These are phyloP conservation scores for Backusella tuberculispora DNA, from an alignment of 192 early-diverging fungal species.

Conservation along the genomic window DNA sequence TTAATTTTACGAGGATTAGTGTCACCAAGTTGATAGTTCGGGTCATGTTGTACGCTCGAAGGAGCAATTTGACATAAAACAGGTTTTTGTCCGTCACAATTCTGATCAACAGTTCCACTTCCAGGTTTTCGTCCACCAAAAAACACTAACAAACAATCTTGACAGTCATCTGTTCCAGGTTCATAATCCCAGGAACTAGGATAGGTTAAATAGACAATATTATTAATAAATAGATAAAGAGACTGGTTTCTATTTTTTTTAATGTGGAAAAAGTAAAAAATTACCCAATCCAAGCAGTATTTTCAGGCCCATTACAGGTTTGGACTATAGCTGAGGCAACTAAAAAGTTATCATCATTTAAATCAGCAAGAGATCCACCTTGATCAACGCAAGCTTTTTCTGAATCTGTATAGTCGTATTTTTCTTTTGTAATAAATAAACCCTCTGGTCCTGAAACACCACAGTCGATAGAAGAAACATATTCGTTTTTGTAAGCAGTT, in stretches of 20 bases:
- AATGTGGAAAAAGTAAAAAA: background rate
- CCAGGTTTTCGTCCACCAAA: background rate
- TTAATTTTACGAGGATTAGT: background rate
- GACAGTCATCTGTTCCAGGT: background rate
- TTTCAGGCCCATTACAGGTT: background rate
- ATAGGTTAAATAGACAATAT: background rate
- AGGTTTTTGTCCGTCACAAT: background rate
- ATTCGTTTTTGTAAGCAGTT: background rate
- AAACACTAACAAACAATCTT: background rate
- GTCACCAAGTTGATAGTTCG: background rate
- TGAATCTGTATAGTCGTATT: background rate
- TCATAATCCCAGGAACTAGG: slow-evolving; percentile 17
- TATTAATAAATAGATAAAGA: background rate
- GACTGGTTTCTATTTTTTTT: background rate
- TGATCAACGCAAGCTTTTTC: background rate
- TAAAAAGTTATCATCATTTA: background rate
- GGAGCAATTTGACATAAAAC: background rate
- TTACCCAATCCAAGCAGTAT: slow-evolving; percentile 10
- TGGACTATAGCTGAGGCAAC: background rate
- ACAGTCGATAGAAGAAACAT: background rate
- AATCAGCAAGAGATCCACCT: slow-evolving; percentile 10
- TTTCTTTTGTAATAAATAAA: background rate
- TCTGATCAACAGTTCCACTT: background rate
- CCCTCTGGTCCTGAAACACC: background rate
- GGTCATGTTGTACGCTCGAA: background rate